phyloP scores from a whole-genome alignment of 228 moss, liverwort and hornwort species.

The Sphagnum fallax region DNA sequence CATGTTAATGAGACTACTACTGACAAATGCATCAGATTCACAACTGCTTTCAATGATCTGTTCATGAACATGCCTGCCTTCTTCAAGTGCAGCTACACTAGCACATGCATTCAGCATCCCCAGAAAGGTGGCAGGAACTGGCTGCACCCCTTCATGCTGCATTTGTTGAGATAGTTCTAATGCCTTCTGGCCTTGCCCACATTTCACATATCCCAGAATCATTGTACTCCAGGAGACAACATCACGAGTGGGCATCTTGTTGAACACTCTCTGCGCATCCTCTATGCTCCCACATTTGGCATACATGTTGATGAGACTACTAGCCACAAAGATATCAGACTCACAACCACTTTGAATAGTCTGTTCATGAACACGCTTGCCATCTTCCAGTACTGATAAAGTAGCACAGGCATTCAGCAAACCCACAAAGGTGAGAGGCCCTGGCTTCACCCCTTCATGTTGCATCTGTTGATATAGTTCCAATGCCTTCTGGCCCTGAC shows the following conservation, averaged over 20 bases:
- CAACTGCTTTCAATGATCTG: constrained; percentile 7
- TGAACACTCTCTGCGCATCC: constrained; percentile 1
- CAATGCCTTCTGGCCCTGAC: not conserved
- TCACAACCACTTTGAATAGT: constrained; percentile 1
- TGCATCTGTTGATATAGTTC: not conserved
- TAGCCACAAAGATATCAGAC: constrained; percentile 1
- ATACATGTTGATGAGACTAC: constrained; percentile 4
- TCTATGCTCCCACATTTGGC: constrained; percentile 4
- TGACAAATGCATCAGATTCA: constrained; percentile 29
- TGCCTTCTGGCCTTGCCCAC: not conserved
- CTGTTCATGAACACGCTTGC: constrained; percentile 2
- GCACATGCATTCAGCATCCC: not conserved
- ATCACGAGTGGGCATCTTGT: not conserved
- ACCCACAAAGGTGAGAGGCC: not conserved
- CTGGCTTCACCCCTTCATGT: constrained; percentile 2
- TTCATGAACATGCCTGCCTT: not conserved
- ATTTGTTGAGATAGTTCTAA: not conserved
- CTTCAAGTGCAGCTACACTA: not conserved
- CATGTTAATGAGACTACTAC: constrained; percentile 32
- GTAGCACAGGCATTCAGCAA: constrained; percentile 2
- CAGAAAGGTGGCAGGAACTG: not conserved
- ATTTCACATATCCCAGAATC: not conserved
- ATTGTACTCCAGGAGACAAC: constrained; percentile 6
- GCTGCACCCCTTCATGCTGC: not conserved
- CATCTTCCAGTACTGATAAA: not conserved